Conservation (phyloP, 2,329 filamentous ascomycete genomes). For the Xylaria digitata region DNA sequence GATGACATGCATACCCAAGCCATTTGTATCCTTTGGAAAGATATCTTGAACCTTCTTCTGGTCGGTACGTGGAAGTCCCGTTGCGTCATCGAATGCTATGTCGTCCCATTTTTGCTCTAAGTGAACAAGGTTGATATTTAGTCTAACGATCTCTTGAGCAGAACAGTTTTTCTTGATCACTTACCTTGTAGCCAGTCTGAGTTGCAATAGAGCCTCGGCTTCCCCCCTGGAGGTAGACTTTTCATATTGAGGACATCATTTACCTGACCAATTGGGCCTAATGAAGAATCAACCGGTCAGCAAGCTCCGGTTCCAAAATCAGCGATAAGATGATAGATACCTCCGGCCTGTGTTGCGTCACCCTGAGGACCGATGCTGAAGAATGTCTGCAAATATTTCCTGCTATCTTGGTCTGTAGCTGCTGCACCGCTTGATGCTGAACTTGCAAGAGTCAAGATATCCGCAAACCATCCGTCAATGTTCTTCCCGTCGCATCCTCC, state of each 20-base stretch:
- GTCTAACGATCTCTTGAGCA: background rate
- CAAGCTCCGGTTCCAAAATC: background rate
- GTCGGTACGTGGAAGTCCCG: slow-evolving; percentile 20
- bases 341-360: slow-evolving; percentile 23
- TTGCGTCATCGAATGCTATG: slow-evolving; percentile 20
- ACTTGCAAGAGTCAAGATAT: slow-evolving; percentile 22
- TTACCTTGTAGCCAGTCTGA: slow-evolving; percentile 30
- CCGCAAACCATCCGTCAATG: slow-evolving; percentile 28
- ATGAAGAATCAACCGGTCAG: background rate
- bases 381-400: slow-evolving; percentile 30
- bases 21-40: slow-evolving; percentile 3
- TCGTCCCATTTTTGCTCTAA: slow-evolving; percentile 31
- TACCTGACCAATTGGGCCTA: slow-evolving; percentile 24
- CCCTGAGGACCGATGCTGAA: slow-evolving; percentile 25
- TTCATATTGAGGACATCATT: slow-evolving; percentile 13
- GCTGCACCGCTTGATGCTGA: slow-evolving; percentile 22
- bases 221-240: slow-evolving; percentile 15
- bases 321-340: slow-evolving; percentile 4
- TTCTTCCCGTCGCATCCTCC: slow-evolving; percentile 29
- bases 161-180: background rate
- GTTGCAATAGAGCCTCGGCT: slow-evolving; percentile 31
- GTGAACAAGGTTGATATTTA: background rate
- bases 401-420: slow-evolving; percentile 29
- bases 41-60: slow-evolving; percentile 20
- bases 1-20: background rate